Conservation (phyloP, 768 basidiomycete species). For the Exidia glandulosa region DNA sequence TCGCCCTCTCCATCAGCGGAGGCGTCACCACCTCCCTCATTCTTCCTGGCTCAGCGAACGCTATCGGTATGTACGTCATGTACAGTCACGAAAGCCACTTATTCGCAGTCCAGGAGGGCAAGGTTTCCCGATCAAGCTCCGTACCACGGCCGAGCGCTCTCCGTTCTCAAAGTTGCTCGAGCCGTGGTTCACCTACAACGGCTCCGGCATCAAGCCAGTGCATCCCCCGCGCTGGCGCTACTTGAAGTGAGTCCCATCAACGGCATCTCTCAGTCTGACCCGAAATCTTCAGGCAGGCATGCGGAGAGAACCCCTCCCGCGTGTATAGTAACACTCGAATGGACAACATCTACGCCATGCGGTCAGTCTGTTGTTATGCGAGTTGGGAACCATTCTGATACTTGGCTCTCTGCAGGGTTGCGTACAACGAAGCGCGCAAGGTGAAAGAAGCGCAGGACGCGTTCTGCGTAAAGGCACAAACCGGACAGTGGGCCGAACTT, state of each 20-base stretch:
- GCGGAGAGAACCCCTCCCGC: slow-evolving; percentile 28
- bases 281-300: slow-evolving; percentile 24
- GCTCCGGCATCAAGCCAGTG: slow-evolving; percentile 26
- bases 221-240: slow-evolving; percentile 60
- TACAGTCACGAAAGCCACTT: not conserved
- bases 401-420: slow-evolving; percentile 44
- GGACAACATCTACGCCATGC: slow-evolving; percentile 29
- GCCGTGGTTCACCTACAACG: slow-evolving; percentile 56
- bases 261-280: not conserved
- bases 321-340: slow-evolving; percentile 36
- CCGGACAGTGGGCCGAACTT: slow-evolving; percentile 18
- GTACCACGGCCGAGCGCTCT: slow-evolving; percentile 65
- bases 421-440: slow-evolving; percentile 63
- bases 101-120: slow-evolving; percentile 52
- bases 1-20: slow-evolving; percentile 65
- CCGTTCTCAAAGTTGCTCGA: slow-evolving; percentile 78
- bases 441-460: slow-evolving; percentile 59
- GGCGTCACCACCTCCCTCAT: slow-evolving; percentile 82
- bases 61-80: slow-evolving; percentile 43
- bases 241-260: slow-evolving; percentile 47
- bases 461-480: slow-evolving; percentile 54
- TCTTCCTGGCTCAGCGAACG: slow-evolving; percentile 66
- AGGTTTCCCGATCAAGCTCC: slow-evolving; percentile 77
- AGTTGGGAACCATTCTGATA: too few relatives aligned
- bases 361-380: not conserved